Conservation (phyloP, 2,329 filamentous ascomycete species). For the Fusarium secorum region DNA sequence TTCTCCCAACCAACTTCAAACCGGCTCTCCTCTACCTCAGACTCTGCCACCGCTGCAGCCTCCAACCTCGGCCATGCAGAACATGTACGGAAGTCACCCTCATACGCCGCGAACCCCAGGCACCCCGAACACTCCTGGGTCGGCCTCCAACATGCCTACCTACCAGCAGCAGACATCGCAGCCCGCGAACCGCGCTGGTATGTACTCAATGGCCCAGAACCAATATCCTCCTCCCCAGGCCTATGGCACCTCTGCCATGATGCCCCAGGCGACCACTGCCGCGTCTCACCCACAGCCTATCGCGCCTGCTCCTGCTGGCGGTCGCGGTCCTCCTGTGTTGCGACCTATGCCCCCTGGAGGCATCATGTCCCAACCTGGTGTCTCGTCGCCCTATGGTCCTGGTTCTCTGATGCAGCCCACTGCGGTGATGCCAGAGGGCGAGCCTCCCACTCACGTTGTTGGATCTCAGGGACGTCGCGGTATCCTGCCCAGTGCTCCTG, state of each 20-base stretch:
- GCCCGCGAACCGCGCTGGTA: slow-evolving; percentile 56
- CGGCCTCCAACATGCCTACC: slow-evolving; percentile 59
- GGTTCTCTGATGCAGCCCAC: slow-evolving; percentile 65
- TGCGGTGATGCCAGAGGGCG: slow-evolving; percentile 63
- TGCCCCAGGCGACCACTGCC: slow-evolving; percentile 71
- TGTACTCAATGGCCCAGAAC: slow-evolving; percentile 64
- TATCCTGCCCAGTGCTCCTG: slow-evolving; percentile 89
- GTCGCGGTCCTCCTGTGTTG: slow-evolving; percentile 65
- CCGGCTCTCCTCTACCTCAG: slow-evolving; percentile 57
- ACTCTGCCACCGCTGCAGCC: slow-evolving; percentile 65
- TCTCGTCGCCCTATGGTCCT: slow-evolving; percentile 68
- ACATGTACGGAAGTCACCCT: slow-evolving; percentile 64
- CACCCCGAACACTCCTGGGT: slow-evolving; percentile 69
- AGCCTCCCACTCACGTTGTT: slow-evolving; percentile 87
- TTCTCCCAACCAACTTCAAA: slow-evolving; percentile 61
- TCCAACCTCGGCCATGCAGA: slow-evolving; percentile 54
- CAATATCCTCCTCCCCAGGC: slow-evolving; percentile 63
- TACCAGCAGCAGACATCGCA: slow-evolving; percentile 63
- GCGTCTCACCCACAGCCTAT: slow-evolving; percentile 78
- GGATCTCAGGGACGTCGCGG: slow-evolving; percentile 92
- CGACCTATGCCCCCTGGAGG: slow-evolving; percentile 76
- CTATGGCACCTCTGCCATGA: slow-evolving; percentile 67
- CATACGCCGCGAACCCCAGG: slow-evolving; percentile 69
- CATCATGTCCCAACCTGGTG: slow-evolving; percentile 65
- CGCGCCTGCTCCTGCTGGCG: slow-evolving; percentile 71